Base-by-base conservation (phyloP, 768 basidiomycete genomes). In the Xerocomellus intermedius region DNA sequence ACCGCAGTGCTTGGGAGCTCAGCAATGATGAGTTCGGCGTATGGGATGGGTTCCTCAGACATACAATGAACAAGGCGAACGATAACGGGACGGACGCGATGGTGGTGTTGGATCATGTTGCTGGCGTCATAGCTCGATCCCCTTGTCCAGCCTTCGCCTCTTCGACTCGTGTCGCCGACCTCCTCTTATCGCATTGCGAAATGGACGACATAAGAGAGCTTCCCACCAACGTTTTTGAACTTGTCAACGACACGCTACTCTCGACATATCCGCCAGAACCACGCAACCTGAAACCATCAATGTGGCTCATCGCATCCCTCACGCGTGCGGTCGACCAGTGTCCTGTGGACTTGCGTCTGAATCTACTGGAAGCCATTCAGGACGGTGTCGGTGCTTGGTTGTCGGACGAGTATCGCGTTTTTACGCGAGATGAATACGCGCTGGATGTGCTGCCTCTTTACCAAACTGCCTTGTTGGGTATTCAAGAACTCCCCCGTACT, bases 221-320 rank as follows among this genome's bases (percentile, higher is more conserved):
- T 1, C 87, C 89, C 3, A 69, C 72, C 14, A 65, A 71, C 22
- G 63, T 90, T 16, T 67, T 89, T 28, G 79, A 82, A 42, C 80
- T 89, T 50, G 75, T 84, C 49, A 82, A 84, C 55, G 79, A 82
- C 41, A 82, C 82, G 0, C 73, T 91, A 54, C 70, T 74, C 21
- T 75, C 79, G 9, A 79, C 80, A 9, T 92, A 92, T 69, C 89
- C 89, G 0, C 86, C 88, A 0, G 78, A 79, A 19, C 75, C 79
- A 5, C 73, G 74, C 44, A 79, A 82, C 60, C 75, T 78, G 63
- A 75, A 79, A 48, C 76, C 77, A 36, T 79, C 80, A 35, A 73
- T 82, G 56, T 91, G 87, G 88, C 73, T 87, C 58, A 71, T 84
- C 19, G 74, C 83, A 37, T 77, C 85, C 5, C 68, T 90, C 49